Evolutionary conservation across 1,284 basidiomycete species (phyloP), one percentile per base, ranked within the genome.

Genomic region (Fomitopsis schrenkii): DNA sequence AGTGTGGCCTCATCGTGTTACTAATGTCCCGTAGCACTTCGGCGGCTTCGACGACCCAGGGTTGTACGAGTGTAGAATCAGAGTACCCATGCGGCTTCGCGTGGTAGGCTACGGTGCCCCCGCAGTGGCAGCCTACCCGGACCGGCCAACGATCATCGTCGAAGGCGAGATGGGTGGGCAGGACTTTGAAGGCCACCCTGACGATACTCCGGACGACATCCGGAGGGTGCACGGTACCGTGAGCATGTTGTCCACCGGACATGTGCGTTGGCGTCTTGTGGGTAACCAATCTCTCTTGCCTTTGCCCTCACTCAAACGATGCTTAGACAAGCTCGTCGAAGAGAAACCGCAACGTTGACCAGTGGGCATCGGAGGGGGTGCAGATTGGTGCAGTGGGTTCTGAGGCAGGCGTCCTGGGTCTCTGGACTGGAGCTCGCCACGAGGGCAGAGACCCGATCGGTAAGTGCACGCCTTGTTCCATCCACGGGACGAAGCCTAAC

Each of bases 391-490:
- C 77, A 0, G 73, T 82, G 5, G 82, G 80, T 19, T 83, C 83
- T 28, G 80, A 76, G 0, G 70, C 79, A 38, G 85, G 85, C 14
- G 67, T 85, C 2, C 70, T 86, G 0, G 84, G 83, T n/a, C 72
- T 83, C 71, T 87, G 84, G 85, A 86, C 84, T 0, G 83, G 83
- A 7, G 82, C 81, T 2, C 69, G 71, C 12, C 85, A 87, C 63
- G 76, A 78, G 48, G 67, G 72, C 4, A 73, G 72, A 2, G 83
- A 83, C 67, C 77, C 78, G 2, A 67, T 82, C 5, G 82, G 84
- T 84, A 59, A 67, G 78, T 66, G 35, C 15, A 35, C 48, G n/a
- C 30, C 10, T n/a, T 36, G 1, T 3, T 1, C n/a, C 19, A 7
- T 50, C 2, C 17, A 10, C 28, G 17, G 28, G 9, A 4, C 38